Base-by-base conservation (phyloP, 1,284 basidiomycete genomes). In the Trichosporon inkin region DNA sequence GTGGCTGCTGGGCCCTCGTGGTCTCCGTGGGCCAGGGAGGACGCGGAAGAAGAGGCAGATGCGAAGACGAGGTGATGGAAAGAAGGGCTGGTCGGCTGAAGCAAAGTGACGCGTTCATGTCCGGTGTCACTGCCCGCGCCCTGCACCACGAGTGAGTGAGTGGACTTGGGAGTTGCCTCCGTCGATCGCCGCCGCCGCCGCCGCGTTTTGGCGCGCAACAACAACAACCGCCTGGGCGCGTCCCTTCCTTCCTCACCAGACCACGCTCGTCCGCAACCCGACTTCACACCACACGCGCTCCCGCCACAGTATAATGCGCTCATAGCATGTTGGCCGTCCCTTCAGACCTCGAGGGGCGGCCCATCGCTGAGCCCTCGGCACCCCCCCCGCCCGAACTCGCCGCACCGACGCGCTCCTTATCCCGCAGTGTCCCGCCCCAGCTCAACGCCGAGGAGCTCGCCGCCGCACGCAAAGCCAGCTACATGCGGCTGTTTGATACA, bases 401-500 rank as follows among this genome's bases (percentile, higher is more conserved):
- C n/a, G 36, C 53, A 17, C 53, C 20, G 37, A 40, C 36, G 53
- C 37, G 53, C 17, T 17, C 20, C 10, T 41, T 28, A 22, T 28
- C 16, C 10, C n/a, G 11, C 35, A 56, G 14, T 49, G 55, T n/a
- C 22, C 17, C 35, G 16, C 51, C 56, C 16, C 56, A 52, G 3
- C 20, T 41, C 20, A 39, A 14, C 22, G 11, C 35, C 53, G 22
- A 17, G n/a, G 14, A 28, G 19, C n/a, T 49, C 16, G 14, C 13
- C 14, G 44, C 44, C 24, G 24, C 22, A n/a, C 44, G 44, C 5
- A 28, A 32, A 22, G 44, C 44, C 2, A 49, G 44, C 22, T 49
- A 32, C 24, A 10, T 38, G 10, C 52, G 52, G 16, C 53, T 61
- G 3, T 35, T 36, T 10, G 58, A 61, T 1, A 64, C 64, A 0